Base-by-base conservation (phyloP, 2,329 filamentous ascomycete genomes). In the Bipolaris zeicola region DNA sequence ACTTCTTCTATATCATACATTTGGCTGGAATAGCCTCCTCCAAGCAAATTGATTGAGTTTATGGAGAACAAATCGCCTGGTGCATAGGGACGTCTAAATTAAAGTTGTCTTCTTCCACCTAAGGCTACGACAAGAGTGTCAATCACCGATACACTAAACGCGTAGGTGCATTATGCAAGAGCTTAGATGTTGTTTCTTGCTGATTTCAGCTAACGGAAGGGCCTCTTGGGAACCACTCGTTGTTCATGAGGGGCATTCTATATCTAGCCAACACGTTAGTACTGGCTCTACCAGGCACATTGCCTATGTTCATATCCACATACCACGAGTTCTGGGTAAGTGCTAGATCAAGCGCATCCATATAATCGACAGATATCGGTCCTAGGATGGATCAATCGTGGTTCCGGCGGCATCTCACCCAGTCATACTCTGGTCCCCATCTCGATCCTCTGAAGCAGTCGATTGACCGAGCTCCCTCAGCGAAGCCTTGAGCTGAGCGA, bases 401-500 rank as follows among this genome's bases (percentile, higher is more conserved):
- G 63, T 67, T 62, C 61, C 50, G 55, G 46, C 34, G 49, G 39
- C 60, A 43, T 61, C 62, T 75, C 70, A 75, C 50, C 72, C 72
- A 62, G 69, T 71, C 72, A 75, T 75, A 72, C 71, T 73, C 64
- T 70, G 66, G 61, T 74, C 72, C 57, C 55, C 52, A 24, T 62
- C 54, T 39, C 42, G 58, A 24, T 69, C 62, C 31, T 66, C 67
- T 45, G 62, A 58, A 28, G 57, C 50, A n/a, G 58, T 28, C 7
- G 68, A 62, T 36, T 66, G 63, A 22, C 69, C 72, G n/a, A 77
- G 63, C 47, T 69, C 67, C 28, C 61, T 64, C 57, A 77, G 57
- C 10, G 70, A 68, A 11, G 63, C 66, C 59, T 82, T 84, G 80
- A 93, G 89, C 69, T 78, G 79, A 65, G 76, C 76, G 41, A 92